Evolutionary conservation across 148 eudicot species (phyloP), one percentile per base, ranked within the genome.

Genomic region (Suaeda aralocaspica): DNA sequence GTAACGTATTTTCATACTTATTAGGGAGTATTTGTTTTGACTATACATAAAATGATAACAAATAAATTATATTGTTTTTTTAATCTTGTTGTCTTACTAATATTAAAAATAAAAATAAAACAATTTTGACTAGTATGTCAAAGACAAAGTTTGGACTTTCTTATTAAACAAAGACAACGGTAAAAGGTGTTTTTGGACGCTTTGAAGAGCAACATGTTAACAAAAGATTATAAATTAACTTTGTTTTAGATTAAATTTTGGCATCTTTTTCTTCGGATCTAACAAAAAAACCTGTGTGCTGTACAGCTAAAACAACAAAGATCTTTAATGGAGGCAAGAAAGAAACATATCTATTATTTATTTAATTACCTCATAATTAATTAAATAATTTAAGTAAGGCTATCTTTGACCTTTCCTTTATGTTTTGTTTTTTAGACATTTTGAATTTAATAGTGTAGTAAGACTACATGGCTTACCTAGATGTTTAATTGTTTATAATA

Each of bases 181-280:
- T 60, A 60, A 60, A 60, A 60, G 64, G 64, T n/a, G 9, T 60
- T 60, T 36, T 60, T 60, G 45, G 64, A 60, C 64, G 24, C 25
- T 60, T 58, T 19, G 64, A 34, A 60, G n/a, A 60, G 64, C 44
- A 60, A 60, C 15, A 33, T 34, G 11, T 9, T 31, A 33, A 33
- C 21, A 33, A 0, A 3, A 60, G 10, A 50, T 51, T 51, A 46
- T 52, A 15, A 36, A 41, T 56, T 25, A 26, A 24, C 29, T 74
- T 14, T 68, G 67, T 45, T 50, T 29, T 28, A 21, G 57, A 58
- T 49, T 44, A 62, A 19, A n/a, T 66, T 64, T 80, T 83, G 67
- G 56, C 49, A 79, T 88, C 91, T 73, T 77, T 82, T 84, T 80
- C 86, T 84, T 83, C 82, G 91, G 91, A 87, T 87, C 88, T 85